These are phyloP conservation scores for Miscanthus lutarioriparius DNA, from an alignment of 176 grass and related monocot genomes.

Conservation along the genomic window DNA sequence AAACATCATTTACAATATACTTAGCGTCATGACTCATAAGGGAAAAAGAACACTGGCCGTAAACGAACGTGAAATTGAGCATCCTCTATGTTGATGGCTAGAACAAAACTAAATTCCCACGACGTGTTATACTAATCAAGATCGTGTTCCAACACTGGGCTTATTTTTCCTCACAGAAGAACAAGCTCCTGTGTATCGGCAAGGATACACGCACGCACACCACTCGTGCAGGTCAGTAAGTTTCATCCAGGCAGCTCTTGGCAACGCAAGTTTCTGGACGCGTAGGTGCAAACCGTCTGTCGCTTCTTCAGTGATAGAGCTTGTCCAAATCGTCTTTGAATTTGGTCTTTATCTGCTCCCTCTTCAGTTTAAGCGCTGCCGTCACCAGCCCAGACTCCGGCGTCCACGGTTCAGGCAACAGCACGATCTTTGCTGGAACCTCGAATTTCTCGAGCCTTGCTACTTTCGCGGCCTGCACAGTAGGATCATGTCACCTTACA, in stretches of 20 bases:
- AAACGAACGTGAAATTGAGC: background rate
- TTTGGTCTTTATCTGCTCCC: constrained; percentile 71
- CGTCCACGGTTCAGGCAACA: constrained; percentile 78
- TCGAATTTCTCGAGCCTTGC: constrained; percentile 71
- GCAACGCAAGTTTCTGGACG: background rate
- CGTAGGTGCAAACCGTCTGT: background rate
- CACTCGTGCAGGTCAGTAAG: background rate
- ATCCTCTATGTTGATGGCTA: background rate
- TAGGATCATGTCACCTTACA: constrained; percentile 15
- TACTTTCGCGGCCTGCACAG: constrained; percentile 49
- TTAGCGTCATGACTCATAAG: no score
- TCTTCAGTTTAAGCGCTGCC: constrained; percentile 74
- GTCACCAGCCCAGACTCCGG: constrained; percentile 80
- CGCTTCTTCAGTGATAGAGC: constrained; percentile 45
- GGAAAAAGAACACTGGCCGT: background rate
- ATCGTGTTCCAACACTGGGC: background rate
- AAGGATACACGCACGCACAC: background rate
- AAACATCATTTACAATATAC: no score
- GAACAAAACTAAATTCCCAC: background rate
- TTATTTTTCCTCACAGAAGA: background rate
- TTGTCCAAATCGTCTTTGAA: constrained; percentile 60
- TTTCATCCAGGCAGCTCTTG: background rate
- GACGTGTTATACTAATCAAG: background rate
- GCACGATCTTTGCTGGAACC: constrained; percentile 55
- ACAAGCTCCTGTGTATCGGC: background rate